Conservation (phyloP, 371 early-diverging fungal species). For the Sporodiniella umbellata region DNA sequence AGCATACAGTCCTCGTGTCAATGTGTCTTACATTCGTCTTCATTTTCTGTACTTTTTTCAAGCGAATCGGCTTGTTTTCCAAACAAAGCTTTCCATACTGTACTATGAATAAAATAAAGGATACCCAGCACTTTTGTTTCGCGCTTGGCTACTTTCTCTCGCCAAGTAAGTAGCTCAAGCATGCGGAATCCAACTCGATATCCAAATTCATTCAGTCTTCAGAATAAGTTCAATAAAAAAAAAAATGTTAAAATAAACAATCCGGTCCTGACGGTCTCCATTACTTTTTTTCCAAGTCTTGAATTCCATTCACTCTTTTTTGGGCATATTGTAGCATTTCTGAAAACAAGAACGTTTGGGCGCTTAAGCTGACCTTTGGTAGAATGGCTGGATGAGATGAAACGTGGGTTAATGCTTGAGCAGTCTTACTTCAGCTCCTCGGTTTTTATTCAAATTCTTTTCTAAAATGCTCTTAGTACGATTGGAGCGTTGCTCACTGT, state of each 20-base stretch:
- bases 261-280: neutral
- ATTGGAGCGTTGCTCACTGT: slow-evolving; percentile 28
- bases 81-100: slow-evolving; percentile 91
- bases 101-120: slow-evolving; percentile 88
- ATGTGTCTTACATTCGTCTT: slow-evolving; percentile 82
- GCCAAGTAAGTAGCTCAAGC: slow-evolving; percentile 81
- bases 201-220: slow-evolving; percentile 86
- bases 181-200: slow-evolving; percentile 89
- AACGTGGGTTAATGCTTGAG: no score
- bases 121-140: slow-evolving; percentile 85
- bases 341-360: slow-evolving; percentile 89
- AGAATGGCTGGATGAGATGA: no score
- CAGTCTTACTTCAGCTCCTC: slow-evolving; percentile 58
- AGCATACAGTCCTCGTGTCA: neutral
- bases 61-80: slow-evolving; percentile 93
- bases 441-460: slow-evolving; percentile 63
- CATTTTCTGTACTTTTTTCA: slow-evolving; percentile 90
- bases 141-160: slow-evolving; percentile 84
- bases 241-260: no score
- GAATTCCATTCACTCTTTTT: slow-evolving; percentile 89
- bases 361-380: slow-evolving; percentile 79
- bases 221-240: no score
- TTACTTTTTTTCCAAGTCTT: slow-evolving; percentile 91
- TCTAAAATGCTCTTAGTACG: slow-evolving; percentile 53
- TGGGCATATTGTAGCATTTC: slow-evolving; percentile 96